phyloP scores from a whole-genome alignment of 2,329 filamentous ascomycete species.

The Phaeosphaeriaceae sp. region DNA sequence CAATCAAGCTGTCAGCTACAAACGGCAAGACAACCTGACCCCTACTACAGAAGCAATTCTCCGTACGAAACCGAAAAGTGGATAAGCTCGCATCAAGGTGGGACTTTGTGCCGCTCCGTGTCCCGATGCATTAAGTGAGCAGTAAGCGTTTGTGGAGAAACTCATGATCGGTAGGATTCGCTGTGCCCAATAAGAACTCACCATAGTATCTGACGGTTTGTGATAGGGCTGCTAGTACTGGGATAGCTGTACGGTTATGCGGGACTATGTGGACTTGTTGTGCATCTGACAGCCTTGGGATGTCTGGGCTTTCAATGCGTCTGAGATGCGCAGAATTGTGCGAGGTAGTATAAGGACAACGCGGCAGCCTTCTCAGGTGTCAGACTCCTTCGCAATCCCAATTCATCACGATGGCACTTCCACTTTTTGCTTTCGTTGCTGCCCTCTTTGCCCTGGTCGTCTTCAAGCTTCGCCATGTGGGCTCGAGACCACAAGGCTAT shows the following conservation, averaged over 20 bases:
- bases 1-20: neutral
- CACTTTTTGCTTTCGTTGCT: neutral
- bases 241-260: neutral
- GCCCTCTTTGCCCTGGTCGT: neutral
- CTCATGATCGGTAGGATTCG: neutral
- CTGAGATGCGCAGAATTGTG: neutral
- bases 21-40: neutral
- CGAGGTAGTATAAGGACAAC: neutral
- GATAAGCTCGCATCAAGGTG: neutral
- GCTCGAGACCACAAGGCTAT: conserved; percentile 24
- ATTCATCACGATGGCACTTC: neutral
- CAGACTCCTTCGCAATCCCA: neutral
- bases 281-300: neutral
- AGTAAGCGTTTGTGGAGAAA: neutral
- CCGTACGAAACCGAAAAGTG: neutral
- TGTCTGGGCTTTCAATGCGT: neutral
- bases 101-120: neutral
- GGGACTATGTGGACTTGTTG: neutral
- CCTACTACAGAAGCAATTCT: neutral
- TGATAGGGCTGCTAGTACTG: neutral
- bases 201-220: neutral
- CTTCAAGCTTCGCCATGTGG: neutral
- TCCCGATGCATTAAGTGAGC: neutral
- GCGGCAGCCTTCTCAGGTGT: neutral
- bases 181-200: neutral